phyloP scores from a whole-genome alignment of 2,329 filamentous ascomycete genomes.

The Pyrenochaeta sp. region DNA sequence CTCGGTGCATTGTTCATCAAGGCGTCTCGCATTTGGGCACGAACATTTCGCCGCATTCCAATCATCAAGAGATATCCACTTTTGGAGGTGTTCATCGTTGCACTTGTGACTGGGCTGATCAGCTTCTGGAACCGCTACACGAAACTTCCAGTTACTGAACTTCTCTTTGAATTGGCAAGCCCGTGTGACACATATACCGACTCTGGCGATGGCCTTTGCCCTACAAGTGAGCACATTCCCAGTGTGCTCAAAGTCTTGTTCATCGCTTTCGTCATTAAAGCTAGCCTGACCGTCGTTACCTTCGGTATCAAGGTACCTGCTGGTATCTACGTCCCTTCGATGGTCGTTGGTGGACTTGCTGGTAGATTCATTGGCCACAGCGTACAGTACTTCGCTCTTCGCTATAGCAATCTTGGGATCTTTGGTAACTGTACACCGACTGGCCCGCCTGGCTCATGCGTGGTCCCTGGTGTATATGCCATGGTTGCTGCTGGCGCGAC shows the following conservation, averaged over 20 bases:
- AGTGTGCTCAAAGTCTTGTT: constrained; percentile 74
- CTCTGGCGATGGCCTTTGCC: constrained; percentile 79
- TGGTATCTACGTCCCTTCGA: constrained; percentile 97
- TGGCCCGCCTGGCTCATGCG: constrained; percentile 76
- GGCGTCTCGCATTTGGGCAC: constrained; percentile 87
- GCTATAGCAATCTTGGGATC: constrained; percentile 73
- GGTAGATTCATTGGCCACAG: constrained; percentile 86
- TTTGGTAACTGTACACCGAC: constrained; percentile 77
- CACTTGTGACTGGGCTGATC: constrained; percentile 80
- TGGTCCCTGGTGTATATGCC: constrained; percentile 96
- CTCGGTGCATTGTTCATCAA: constrained; percentile 96
- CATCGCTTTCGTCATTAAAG: constrained; percentile 87
- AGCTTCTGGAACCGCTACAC: constrained; percentile 96
- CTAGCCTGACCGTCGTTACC: constrained; percentile 84
- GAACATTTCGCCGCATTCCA: constrained; percentile 81
- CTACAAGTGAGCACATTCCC: constrained; percentile 77
- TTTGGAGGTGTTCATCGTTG: constrained; percentile 87
- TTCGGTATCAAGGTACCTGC: constrained; percentile 97
- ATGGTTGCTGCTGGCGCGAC: constrained; percentile 93
- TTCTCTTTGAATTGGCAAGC: constrained; percentile 88
- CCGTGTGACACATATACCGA: constrained; percentile 78
- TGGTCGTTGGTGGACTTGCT: constrained; percentile 95
- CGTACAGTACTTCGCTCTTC: constrained; percentile 81
- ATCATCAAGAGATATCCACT: constrained; percentile 84
- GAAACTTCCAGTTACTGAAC: constrained; percentile 85